Conservation (phyloP, 805 yeast genomes). For the Candida rishiriensis region DNA sequence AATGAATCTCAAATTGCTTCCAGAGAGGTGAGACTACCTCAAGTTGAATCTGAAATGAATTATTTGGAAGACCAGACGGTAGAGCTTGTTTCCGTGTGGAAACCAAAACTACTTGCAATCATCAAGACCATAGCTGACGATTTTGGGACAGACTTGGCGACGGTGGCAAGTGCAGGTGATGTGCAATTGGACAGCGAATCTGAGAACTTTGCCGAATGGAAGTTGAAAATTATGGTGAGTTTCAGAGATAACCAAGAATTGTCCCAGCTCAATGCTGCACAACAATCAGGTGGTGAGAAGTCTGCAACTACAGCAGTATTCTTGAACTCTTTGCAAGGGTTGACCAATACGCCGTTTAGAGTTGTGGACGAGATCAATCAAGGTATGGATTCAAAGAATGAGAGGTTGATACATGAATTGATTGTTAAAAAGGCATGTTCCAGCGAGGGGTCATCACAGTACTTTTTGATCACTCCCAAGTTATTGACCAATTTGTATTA, state of each 20-base stretch:
- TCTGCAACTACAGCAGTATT: slow-evolving; percentile 92
- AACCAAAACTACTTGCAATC: slow-evolving; percentile 50
- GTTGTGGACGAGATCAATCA: slow-evolving; percentile 98
- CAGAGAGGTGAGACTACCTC: slow-evolving; percentile 37
- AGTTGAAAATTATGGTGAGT: slow-evolving; percentile 74
- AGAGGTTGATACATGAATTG: slow-evolving; percentile 76
- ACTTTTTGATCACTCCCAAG: slow-evolving; percentile 91
- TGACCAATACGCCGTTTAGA: slow-evolving; percentile 85
- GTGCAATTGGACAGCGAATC: slow-evolving; percentile 52
- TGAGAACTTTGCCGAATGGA: slow-evolving; percentile 69
- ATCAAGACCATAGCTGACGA: slow-evolving; percentile 54
- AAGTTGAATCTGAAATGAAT: slow-evolving; percentile 27
- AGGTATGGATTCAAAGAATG: slow-evolving; percentile 96
- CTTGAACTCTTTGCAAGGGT: slow-evolving; percentile 84
- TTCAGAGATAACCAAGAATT: slow-evolving; percentile 76
- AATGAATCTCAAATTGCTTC: slow-evolving; percentile 36
- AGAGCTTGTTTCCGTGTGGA: slow-evolving; percentile 42
- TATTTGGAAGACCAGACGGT: slow-evolving; percentile 36
- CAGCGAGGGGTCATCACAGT: slow-evolving; percentile 51
- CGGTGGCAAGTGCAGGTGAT: slow-evolving; percentile 86
- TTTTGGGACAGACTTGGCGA: slow-evolving; percentile 61
- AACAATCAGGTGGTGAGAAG: slow-evolving; percentile 97
- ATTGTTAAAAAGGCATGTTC: slow-evolving; percentile 82
- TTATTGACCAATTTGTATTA: slow-evolving; percentile 72
- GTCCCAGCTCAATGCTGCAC: slow-evolving; percentile 71